A percentile compares a stretch with the other conserved stretches of the same genome.
Evolutionary conservation across 306 rosid species (phyloP).

Genomic region (Trifolium repens): DNA sequence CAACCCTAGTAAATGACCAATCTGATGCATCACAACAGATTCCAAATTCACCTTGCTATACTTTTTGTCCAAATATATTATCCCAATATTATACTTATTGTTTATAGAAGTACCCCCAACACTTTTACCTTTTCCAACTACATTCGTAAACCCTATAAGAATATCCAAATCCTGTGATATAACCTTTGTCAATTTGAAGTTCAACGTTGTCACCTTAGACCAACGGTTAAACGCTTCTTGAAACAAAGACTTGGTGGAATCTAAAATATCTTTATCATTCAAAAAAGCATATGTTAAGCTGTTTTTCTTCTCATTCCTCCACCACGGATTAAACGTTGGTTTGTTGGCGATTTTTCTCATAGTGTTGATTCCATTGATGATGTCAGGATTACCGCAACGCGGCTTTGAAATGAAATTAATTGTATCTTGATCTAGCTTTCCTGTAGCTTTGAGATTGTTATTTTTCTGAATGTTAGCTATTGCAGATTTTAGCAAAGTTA

Average conservation of each 20-base stretch:
- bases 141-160: not conserved
- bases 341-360: not conserved
- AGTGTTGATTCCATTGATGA: too few species aligned
- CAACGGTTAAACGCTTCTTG: constrained; percentile 1
- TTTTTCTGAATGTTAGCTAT: not conserved
- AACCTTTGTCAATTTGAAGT: not conserved
- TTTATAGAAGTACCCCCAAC: not conserved
- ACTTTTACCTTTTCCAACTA: not conserved
- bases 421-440: not conserved
- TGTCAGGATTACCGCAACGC: constrained; percentile 24
- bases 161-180: not conserved
- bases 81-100: not conserved
- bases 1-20: constrained; percentile 42
- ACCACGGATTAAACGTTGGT: constrained; percentile 22
- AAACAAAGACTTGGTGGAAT: not conserved
- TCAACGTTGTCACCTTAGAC: constrained; percentile 4
- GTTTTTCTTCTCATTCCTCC: not conserved
- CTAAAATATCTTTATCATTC: not conserved
- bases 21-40: constrained; percentile 31
- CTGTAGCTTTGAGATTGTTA: not conserved
- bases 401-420: not conserved
- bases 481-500: not conserved
- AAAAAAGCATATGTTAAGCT: not conserved
- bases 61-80: not conserved
- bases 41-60: not conserved